A percentile compares a stretch with the other conserved stretches of the same genome.
phyloP scores from a whole-genome alignment of 495 filamentous ascomycete species.

The Amphirosellinia nigrospora region DNA sequence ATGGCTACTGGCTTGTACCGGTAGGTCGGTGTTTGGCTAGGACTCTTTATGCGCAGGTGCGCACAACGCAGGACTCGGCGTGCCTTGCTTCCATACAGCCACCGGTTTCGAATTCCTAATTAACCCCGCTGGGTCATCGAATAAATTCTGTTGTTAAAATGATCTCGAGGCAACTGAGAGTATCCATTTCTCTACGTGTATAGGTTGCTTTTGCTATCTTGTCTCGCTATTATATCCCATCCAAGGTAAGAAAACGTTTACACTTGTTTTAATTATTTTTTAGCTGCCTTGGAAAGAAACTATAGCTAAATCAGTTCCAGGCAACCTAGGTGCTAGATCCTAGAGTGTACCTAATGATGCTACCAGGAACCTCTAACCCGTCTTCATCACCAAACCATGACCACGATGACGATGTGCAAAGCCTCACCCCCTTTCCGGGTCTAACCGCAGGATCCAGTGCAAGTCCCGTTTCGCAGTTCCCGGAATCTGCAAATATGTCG shows the following conservation, averaged over 20 bases:
- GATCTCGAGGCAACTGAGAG: too few relatives aligned
- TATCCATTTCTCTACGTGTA: too few relatives aligned
- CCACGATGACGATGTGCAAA: neutral
- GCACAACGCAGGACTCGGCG: neutral
- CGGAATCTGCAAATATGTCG: too few relatives aligned
- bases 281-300: neutral
- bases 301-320: neutral
- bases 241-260: neutral
- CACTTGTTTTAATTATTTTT: neutral
- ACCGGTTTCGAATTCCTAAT: too few relatives aligned
- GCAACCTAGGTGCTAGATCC: neutral
- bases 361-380: neutral
- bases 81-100: neutral
- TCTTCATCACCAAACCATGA: neutral
- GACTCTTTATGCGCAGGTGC: conserved; percentile 11
- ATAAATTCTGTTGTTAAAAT: too few relatives aligned
- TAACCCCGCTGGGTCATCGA: too few relatives aligned
- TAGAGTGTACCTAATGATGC: neutral
- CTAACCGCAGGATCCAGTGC: neutral
- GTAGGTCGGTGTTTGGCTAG: neutral
- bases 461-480: neutral
- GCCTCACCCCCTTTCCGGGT: neutral
- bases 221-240: too few relatives aligned
- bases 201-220: too few relatives aligned
- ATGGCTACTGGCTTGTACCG: neutral